Percentiles rank a stretch among this genome's conserved stretches.
phyloP scores from a whole-genome alignment of 257 asterid species.

The Solanum sejunctum region DNA sequence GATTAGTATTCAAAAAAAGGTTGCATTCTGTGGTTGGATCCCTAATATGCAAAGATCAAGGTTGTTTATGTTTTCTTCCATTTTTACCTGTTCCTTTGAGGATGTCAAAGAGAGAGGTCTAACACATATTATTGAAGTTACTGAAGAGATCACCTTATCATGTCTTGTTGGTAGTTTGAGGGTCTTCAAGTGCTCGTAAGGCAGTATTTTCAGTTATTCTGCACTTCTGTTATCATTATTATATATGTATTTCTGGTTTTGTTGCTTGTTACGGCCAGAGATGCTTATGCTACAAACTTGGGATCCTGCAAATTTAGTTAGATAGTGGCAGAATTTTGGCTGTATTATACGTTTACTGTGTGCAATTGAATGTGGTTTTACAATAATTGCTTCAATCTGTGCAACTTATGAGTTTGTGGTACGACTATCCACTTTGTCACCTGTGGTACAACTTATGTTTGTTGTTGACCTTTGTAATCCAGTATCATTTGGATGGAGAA shows the following conservation, averaged over 20 bases:
- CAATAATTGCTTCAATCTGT: not conserved
- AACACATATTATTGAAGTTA: not conserved
- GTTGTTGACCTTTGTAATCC: not conserved
- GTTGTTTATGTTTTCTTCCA: not conserved
- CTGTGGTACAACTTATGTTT: not conserved
- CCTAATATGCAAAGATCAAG: not conserved
- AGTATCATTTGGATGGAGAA: constrained; percentile 2
- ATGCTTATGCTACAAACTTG: not conserved
- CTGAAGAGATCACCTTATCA: not conserved
- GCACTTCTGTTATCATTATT: not conserved
- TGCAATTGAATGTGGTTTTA: not conserved
- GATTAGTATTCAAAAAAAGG: not conserved
- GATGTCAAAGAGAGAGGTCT: not conserved
- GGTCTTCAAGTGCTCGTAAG: not conserved
- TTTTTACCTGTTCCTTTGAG: not conserved
- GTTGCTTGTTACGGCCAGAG: not conserved
- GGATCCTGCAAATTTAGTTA: not conserved
- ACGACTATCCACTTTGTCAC: not conserved
- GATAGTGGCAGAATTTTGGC: not conserved
- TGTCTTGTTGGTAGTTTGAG: not conserved
- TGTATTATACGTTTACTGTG: not conserved
- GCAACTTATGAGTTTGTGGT: not conserved
- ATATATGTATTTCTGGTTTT: not conserved
- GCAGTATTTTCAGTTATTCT: not conserved
- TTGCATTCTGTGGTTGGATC: not conserved